A percentile compares a stretch with the other conserved stretches of the same genome.
Evolutionary conservation across 1,139 yeast genomes (phyloP).

Genomic region (Blastobotrys petasosporus): DNA sequence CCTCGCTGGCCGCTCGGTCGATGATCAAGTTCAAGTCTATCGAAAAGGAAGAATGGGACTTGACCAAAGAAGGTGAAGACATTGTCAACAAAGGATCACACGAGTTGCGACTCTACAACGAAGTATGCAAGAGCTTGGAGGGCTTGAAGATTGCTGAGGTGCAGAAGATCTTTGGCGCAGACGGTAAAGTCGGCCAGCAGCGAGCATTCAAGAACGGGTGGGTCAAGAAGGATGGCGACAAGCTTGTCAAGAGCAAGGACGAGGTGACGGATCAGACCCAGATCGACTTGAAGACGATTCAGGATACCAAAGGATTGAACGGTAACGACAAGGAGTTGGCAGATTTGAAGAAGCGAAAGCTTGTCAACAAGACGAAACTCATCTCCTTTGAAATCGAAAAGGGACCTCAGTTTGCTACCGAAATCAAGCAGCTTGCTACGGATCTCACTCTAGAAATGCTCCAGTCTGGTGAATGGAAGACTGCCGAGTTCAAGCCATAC

Average conservation of each 20-base stretch:
- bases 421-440: conserved; percentile 77
- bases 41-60: conserved; percentile 70
- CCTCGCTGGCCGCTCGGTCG: conserved; percentile 77
- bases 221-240: conserved; percentile 84
- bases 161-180: conserved; percentile 64
- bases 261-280: conserved; percentile 65
- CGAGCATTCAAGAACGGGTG: conserved; percentile 98
- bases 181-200: conserved; percentile 92
- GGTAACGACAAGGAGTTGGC: conserved; percentile 58
- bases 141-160: conserved; percentile 83
- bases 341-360: conserved; percentile 92
- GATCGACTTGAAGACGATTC: conserved; percentile 54
- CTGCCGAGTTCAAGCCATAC: conserved; percentile 84
- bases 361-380: conserved; percentile 63
- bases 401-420: conserved; percentile 78
- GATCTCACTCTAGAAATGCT: conserved; percentile 94
- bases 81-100: conserved; percentile 80
- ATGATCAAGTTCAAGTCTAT: conserved; percentile 71
- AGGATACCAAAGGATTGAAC: conserved; percentile 49
- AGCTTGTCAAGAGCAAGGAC: conserved; percentile 49
- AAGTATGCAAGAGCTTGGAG: conserved; percentile 67
- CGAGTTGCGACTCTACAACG: conserved; percentile 74
- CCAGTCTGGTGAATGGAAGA: conserved; percentile 67
- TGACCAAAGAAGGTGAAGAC: conserved; percentile 78
- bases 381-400: conserved; percentile 71